These are phyloP conservation scores for Colletotrichum phormii DNA, from an alignment of 2,329 filamentous ascomycete species.

Conservation along the genomic window DNA sequence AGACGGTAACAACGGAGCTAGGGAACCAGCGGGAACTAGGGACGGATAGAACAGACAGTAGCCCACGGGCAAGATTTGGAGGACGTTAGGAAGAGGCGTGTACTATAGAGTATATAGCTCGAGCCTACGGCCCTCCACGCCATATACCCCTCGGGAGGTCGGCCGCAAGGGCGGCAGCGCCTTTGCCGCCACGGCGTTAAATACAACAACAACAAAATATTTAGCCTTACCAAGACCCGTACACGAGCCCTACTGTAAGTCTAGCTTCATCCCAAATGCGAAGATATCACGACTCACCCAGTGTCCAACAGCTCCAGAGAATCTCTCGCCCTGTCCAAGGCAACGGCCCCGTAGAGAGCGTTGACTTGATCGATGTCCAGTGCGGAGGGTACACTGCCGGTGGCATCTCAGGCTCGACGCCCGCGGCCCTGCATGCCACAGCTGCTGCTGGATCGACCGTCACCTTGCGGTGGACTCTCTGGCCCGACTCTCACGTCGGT, in stretches of 20 bases:
- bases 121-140: no score
- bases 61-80: no score
- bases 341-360: conserved; percentile 68
- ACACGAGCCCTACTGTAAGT: conserved; percentile 26
- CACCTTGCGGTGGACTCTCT: conserved; percentile 65
- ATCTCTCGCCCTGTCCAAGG: conserved; percentile 68
- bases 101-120: no score
- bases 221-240: conserved; percentile 41
- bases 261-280: not conserved
- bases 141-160: no score
- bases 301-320: conserved; percentile 23
- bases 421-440: conserved; percentile 64
- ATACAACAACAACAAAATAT: no score
- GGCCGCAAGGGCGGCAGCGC: no score
- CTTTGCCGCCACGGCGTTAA: no score
- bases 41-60: no score
- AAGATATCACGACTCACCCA: not conserved
- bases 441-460: conserved; percentile 65
- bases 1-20: no score
- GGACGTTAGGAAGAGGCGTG: no score
- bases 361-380: conserved; percentile 65
- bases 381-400: conserved; percentile 65
- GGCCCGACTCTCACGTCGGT: conserved; percentile 63
- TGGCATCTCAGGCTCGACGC: conserved; percentile 59
- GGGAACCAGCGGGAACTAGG: no score